A percentile compares a stretch with the other conserved stretches of the same genome.
These are phyloP conservation scores for Calocera viscosa DNA, from an alignment of 768 basidiomycete species.

Conservation along the genomic window DNA sequence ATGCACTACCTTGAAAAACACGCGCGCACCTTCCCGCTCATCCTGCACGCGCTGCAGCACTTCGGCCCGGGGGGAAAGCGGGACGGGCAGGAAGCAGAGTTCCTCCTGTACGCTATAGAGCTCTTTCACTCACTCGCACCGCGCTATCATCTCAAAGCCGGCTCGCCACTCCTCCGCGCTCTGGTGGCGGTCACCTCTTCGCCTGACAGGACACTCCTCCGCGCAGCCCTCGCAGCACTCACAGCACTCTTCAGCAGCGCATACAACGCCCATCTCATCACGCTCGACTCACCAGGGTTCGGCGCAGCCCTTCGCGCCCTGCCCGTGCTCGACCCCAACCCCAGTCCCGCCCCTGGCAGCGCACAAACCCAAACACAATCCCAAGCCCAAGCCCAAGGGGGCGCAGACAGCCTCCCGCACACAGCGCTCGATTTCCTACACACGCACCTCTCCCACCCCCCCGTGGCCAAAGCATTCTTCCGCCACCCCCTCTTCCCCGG, in stretches of 20 bases:
- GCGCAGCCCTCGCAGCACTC: slow-evolving; percentile 49
- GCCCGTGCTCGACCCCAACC: slow-evolving; percentile 44
- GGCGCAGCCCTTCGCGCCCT: slow-evolving; percentile 55
- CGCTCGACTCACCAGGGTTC: slow-evolving; percentile 46
- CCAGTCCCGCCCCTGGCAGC: not conserved
- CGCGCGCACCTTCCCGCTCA: slow-evolving; percentile 49
- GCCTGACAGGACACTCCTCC: slow-evolving; percentile 62
- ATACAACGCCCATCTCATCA: slow-evolving; percentile 43
- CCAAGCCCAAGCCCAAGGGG: no score
- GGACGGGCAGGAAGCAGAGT: slow-evolving; percentile 44
- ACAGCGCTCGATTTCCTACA: slow-evolving; percentile 65
- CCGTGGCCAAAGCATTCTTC: slow-evolving; percentile 67
- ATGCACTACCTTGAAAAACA: slow-evolving; percentile 46
- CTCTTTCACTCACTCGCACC: slow-evolving; percentile 51
- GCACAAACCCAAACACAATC: no score
- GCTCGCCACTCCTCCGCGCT: slow-evolving; percentile 30
- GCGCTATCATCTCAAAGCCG: slow-evolving; percentile 26
- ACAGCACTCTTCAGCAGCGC: slow-evolving; percentile 51
- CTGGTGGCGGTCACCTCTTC: slow-evolving; percentile 47
- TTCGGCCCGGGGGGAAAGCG: slow-evolving; percentile 46
- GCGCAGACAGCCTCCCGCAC: slow-evolving; percentile 46
- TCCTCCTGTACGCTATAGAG: slow-evolving; percentile 58
- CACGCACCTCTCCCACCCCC: slow-evolving; percentile 56
- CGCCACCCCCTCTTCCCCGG: slow-evolving; percentile 57
- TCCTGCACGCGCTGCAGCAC: slow-evolving; percentile 51